Evolutionary conservation across 1,284 basidiomycete species (phyloP), one percentile per base, ranked within the genome.

Genomic region (Apiotrichum sp.): DNA sequence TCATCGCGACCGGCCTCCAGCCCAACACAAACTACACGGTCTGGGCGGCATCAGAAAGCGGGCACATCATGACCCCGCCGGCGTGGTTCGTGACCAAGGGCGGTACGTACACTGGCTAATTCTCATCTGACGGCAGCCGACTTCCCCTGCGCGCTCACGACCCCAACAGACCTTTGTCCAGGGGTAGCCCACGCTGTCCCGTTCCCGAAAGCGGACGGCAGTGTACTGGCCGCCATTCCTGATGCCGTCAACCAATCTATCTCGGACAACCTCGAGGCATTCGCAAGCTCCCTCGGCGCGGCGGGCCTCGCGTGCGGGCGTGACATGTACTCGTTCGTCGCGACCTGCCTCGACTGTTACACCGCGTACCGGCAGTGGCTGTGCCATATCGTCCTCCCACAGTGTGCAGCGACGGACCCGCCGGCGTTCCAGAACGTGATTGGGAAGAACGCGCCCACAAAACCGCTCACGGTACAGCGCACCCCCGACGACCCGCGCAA

Each of bases 331-430:
- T 89, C 87, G 8, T 86, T 86, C 1, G 75, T 90, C 5, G 83
- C 87, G 22, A 81, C 82, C 1, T 93, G 89, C 66, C 79, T 82
- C 10, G 86, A 88, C 71, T 92, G 89, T 67, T 84, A 86, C 62
- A 66, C 76, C 32, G 83, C 83, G 14, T 93, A 92, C 68, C 81
- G 88, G 16, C 79, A 80, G 47, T 93, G 89, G 89, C 79, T 90
- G 33, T 93, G 89, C 72, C 72, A 82, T 11, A 76, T 85, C 16
- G 81, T 84, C 11, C 80, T 93, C 62, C 84, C 88, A 11, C 83
- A 87, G 49, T 92, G 89, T 62, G 79, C 61, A 3, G 29, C 52
- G 8, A 35, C 80, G 10, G 31, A 46, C 29, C 83, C 76, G 3
- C 72, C 52, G 22, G 45, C 52, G 11, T 45, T 51, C 46, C 40